These are phyloP conservation scores for Spergularia marina DNA, from an alignment of 148 eudicot species.

Conservation along the genomic window DNA sequence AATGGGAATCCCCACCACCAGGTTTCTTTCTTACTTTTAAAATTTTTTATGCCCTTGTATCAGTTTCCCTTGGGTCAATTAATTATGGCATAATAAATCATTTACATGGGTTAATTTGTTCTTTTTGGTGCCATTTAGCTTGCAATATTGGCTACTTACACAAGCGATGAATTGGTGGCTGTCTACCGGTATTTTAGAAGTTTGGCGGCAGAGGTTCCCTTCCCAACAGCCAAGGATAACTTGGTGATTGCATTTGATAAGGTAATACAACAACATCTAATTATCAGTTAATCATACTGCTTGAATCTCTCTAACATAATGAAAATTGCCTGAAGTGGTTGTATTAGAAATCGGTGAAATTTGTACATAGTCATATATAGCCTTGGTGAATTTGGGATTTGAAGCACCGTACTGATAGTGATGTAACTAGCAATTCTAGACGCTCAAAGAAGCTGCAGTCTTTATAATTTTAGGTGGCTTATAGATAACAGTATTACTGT, in stretches of 20 bases:
- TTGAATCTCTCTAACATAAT: background rate
- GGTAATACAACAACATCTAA: slow-evolving; percentile 31
- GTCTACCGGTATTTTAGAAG: slow-evolving; percentile 64
- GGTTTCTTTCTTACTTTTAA: slow-evolving; percentile 31
- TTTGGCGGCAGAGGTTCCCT: slow-evolving; percentile 53
- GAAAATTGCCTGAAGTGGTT: background rate
- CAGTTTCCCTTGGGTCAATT: slow-evolving; percentile 5
- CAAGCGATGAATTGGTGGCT: slow-evolving; percentile 53
- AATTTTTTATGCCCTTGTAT: background rate
- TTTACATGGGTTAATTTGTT: slow-evolving; percentile 8
- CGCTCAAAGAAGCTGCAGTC: too few species aligned
- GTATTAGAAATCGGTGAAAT: background rate
- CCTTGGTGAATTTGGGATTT: too few species aligned
- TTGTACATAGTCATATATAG: background rate
- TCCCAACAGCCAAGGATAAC: slow-evolving; percentile 61
- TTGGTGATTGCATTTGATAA: slow-evolving; percentile 53
- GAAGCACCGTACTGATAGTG: too few species aligned
- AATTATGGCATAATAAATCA: background rate
- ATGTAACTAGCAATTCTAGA: too few species aligned
- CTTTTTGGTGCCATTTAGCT: slow-evolving; percentile 36
- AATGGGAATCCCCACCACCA: slow-evolving; percentile 68
- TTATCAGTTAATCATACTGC: background rate
- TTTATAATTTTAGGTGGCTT: too few species aligned
- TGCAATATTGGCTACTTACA: slow-evolving; percentile 58
- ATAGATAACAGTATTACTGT: background rate